A percentile compares a stretch with the other conserved stretches of the same genome.
Conservation (phyloP, 495 filamentous ascomycete genomes). For the Trichoderma asperelloides region DNA sequence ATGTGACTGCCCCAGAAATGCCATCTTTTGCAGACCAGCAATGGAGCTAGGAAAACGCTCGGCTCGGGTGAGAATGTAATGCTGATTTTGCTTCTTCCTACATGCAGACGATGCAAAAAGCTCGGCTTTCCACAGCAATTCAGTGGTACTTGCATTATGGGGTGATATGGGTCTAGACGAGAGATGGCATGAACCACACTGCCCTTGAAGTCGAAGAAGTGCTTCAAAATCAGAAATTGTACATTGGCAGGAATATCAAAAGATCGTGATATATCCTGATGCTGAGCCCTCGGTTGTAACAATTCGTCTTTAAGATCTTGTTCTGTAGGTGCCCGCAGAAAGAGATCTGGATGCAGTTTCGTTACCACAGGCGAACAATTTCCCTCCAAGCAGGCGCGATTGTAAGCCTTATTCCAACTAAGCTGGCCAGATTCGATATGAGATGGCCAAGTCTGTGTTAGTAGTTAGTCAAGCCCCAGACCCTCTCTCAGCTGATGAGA, state of each 20-base stretch:
- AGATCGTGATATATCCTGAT: slow-evolving; percentile 18
- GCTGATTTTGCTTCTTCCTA: slow-evolving; percentile 18
- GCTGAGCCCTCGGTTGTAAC: slow-evolving; percentile 11
- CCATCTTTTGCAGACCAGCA: slow-evolving; percentile 27
- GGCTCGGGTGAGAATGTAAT: slow-evolving; percentile 19
- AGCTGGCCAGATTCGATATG: background rate
- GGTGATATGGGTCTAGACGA: slow-evolving; percentile 23
- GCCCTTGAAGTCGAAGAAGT: slow-evolving; percentile 18
- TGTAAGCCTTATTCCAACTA: background rate
- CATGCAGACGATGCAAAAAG: slow-evolving; percentile 24
- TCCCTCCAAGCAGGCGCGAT: background rate
- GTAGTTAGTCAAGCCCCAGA: background rate
- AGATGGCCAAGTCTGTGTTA: background rate
- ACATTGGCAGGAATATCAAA: slow-evolving; percentile 15
- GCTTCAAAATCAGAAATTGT: slow-evolving; percentile 23
- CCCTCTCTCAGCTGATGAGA: background rate
- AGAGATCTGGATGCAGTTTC: background rate
- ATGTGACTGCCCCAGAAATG: slow-evolving; percentile 25
- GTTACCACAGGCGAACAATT: background rate
- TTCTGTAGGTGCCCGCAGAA: background rate
- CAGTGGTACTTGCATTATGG: slow-evolving; percentile 16
- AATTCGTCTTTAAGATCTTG: background rate
- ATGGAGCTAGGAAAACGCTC: slow-evolving; percentile 16
- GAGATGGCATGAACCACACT: slow-evolving; percentile 30
- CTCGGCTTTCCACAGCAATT: background rate